Evolutionary conservation across 768 basidiomycete species (phyloP).

Genomic region (Filobasidium wieringae): DNA sequence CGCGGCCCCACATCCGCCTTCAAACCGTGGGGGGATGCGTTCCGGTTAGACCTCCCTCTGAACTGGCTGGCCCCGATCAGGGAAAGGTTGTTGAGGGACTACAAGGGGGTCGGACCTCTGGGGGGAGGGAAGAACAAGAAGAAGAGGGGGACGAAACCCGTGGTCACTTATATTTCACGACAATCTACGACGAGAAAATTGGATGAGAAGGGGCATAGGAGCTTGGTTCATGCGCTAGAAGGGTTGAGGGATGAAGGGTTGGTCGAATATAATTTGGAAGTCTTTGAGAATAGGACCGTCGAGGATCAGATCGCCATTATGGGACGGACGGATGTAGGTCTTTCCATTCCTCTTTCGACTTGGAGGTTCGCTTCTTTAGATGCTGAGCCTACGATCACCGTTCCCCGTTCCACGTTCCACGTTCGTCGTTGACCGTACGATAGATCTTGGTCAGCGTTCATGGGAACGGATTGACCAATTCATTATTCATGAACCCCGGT

Average conservation of each 20-base stretch:
- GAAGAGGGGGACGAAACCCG: neutral
- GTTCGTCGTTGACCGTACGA: too few relatives aligned
- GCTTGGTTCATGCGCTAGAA: constrained; percentile 12
- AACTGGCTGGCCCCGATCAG: constrained; percentile 22
- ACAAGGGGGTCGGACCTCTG: constrained; percentile 17
- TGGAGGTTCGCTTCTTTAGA: too few relatives aligned
- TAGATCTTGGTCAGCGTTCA: constrained; percentile 23
- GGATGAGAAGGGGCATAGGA: constrained; percentile 16
- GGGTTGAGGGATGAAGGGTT: constrained; percentile 17
- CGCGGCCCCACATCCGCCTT: constrained; percentile 15
- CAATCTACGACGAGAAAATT: constrained; percentile 17
- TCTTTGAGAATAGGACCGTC: constrained; percentile 14
- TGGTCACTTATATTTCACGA: constrained; percentile 24
- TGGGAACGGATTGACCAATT: constrained; percentile 25
- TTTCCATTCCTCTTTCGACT: neutral
- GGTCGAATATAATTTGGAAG: constrained; percentile 21
- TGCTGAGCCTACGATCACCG: too few relatives aligned
- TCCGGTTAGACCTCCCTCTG: constrained; percentile 16
- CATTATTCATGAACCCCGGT: constrained; percentile 21
- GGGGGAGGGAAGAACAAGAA: neutral
- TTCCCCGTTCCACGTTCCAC: too few relatives aligned
- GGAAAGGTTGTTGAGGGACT: constrained; percentile 17
- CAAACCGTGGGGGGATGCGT: constrained; percentile 25
- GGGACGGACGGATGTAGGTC: constrained; percentile 11
- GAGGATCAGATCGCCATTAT: constrained; percentile 17